phyloP scores from a whole-genome alignment of 352 stramenopile species.

The Globisporangium solare region DNA sequence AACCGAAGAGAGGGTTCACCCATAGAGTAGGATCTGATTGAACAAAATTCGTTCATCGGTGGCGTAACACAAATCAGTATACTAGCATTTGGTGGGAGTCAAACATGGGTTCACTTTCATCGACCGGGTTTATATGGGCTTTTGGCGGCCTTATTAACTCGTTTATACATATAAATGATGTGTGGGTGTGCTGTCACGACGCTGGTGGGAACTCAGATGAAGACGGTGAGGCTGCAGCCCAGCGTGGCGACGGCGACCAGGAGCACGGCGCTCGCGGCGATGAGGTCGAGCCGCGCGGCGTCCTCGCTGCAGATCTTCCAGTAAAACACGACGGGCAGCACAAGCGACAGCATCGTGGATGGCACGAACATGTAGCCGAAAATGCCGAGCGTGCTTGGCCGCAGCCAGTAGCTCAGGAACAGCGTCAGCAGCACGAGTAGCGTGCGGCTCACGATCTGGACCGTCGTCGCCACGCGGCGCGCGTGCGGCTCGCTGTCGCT shows the following conservation, averaged over 20 bases:
- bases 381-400: constrained; percentile 48
- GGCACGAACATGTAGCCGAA: constrained; percentile 68
- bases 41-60: background rate
- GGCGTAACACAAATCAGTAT: background rate
- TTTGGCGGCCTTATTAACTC: too few relatives aligned
- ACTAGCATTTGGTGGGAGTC: background rate
- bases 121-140: too few relatives aligned
- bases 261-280: constrained; percentile 36
- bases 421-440: constrained; percentile 47
- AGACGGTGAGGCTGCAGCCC: constrained; percentile 43
- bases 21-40: background rate
- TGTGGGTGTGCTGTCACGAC: too few relatives aligned
- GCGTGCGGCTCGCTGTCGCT: constrained; percentile 9
- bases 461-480: constrained; percentile 22
- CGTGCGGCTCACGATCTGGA: constrained; percentile 45
- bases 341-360: constrained; percentile 46
- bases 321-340: constrained; percentile 69
- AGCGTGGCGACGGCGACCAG: constrained; percentile 44
- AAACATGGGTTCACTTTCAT: background rate
- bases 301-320: constrained; percentile 67
- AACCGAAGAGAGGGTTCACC: background rate
- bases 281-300: constrained; percentile 33
- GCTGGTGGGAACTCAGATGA: constrained; percentile 24
- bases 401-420: constrained; percentile 44
- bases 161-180: too few relatives aligned